These are phyloP conservation scores for Xenosphaeropsis pyriputrescens DNA, from an alignment of 2,329 filamentous ascomycete genomes.

Conservation along the genomic window DNA sequence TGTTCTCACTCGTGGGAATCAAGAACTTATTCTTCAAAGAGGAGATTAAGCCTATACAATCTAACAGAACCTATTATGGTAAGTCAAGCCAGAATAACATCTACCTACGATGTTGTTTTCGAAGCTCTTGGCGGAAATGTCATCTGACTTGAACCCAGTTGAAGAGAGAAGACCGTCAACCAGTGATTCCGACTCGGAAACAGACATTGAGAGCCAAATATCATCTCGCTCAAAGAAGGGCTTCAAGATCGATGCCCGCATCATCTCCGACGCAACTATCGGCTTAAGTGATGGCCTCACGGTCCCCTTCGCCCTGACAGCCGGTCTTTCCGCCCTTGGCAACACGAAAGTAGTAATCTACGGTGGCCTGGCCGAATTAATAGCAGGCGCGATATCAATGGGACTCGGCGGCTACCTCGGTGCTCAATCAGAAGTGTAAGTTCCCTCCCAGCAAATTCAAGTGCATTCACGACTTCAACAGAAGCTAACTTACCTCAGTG, in stretches of 20 bases:
- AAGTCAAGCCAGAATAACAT: background rate
- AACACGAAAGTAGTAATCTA: constrained; percentile 38
- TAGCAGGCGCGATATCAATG: constrained; percentile 48
- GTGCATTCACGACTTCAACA: constrained; percentile 4
- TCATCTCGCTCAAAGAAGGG: constrained; percentile 10
- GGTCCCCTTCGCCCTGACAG: constrained; percentile 47
- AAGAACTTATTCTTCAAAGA: constrained; percentile 17
- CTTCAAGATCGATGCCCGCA: constrained; percentile 15
- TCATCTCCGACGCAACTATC: constrained; percentile 39
- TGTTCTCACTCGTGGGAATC: constrained; percentile 12
- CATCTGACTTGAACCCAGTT: background rate
- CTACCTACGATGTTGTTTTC: background rate
- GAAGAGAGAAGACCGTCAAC: background rate
- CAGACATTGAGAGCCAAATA: constrained; percentile 14
- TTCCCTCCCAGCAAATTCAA: constrained; percentile 19
- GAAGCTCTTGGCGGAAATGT: background rate
- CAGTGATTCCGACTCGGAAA: background rate
- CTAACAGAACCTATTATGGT: background rate
- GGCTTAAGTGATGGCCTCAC: constrained; percentile 48
- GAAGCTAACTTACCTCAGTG: constrained; percentile 11
- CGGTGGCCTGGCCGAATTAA: constrained; percentile 44
- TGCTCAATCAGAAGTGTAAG: constrained; percentile 17
- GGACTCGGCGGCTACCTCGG: constrained; percentile 45
- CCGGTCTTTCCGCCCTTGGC: constrained; percentile 33
- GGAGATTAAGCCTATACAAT: constrained; percentile 6